phyloP scores from a whole-genome alignment of 176 grass and related monocot species.

The Luzula sylvatica region DNA sequence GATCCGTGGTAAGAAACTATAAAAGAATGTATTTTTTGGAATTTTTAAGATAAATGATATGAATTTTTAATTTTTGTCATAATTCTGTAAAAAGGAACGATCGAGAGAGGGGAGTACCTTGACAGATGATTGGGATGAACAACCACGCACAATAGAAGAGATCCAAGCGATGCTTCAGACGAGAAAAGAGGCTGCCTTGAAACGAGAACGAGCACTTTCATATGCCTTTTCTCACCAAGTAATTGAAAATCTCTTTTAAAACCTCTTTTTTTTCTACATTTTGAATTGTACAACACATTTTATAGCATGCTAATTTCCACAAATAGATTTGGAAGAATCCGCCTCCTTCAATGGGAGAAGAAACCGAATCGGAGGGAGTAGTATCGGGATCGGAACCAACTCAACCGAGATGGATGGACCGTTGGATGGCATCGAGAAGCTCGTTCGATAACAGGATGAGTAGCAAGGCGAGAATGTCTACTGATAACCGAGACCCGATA shows the following conservation, averaged over 20 bases:
- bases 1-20: slow-evolving; percentile 44
- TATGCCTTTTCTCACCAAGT: slow-evolving; percentile 90
- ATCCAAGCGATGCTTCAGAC: slow-evolving; percentile 84
- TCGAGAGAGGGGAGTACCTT: slow-evolving; percentile 83
- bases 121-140: slow-evolving; percentile 86
- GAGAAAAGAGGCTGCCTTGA: slow-evolving; percentile 68
- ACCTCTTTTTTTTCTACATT: too few relatives aligned
- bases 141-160: slow-evolving; percentile 71
- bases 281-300: too few relatives aligned
- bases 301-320: too few relatives aligned
- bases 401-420: slow-evolving; percentile 58
- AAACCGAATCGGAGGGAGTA: slow-evolving; percentile 34
- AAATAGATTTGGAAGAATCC: slow-evolving; percentile 73
- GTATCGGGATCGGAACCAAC: slow-evolving; percentile 15
- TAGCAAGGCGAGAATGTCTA: slow-evolving; percentile 46
- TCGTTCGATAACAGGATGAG: slow-evolving; percentile 70
- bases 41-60: background rate
- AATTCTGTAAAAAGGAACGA: slow-evolving; percentile 26
- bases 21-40: background rate
- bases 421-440: slow-evolving; percentile 75
- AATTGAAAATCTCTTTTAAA: background rate
- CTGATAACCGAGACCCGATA: slow-evolving; percentile 49
- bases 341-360: slow-evolving; percentile 39
- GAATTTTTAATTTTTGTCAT: background rate
- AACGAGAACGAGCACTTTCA: slow-evolving; percentile 78